These are phyloP conservation scores for Tetrapisispora taiwanensis DNA, from an alignment of 805 yeast species.

Conservation along the genomic window DNA sequence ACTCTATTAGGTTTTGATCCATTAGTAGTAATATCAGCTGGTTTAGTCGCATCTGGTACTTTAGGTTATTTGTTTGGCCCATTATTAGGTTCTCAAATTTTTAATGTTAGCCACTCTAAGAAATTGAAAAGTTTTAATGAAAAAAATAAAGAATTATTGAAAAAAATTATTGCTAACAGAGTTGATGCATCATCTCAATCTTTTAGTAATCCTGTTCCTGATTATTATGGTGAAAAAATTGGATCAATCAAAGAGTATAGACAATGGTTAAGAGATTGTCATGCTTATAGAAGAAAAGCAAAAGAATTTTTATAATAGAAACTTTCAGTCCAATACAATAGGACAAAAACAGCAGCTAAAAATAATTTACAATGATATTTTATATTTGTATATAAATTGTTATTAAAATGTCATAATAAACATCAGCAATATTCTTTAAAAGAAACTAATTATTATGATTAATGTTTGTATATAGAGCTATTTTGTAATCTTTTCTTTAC, in stretches of 20 bases:
- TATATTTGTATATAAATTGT: neutral
- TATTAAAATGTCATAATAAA: too few species aligned
- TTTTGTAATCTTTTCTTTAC: too few species aligned
- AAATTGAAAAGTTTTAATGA: slow-evolving; percentile 37
- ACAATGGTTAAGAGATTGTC: slow-evolving; percentile 93
- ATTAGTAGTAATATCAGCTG: slow-evolving; percentile 68
- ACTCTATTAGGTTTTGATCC: slow-evolving; percentile 83
- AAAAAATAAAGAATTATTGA: slow-evolving; percentile 67
- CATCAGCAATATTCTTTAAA: neutral
- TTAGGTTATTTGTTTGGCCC: slow-evolving; percentile 83
- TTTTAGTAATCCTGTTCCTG: slow-evolving; percentile 93
- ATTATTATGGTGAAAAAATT: slow-evolving; percentile 93
- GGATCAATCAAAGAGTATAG: slow-evolving; percentile 77
- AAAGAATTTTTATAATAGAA: slow-evolving; percentile 50
- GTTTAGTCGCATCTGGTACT: slow-evolving; percentile 59
- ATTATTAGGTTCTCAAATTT: slow-evolving; percentile 58
- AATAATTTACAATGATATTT: neutral
- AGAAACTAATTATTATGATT: too few species aligned
- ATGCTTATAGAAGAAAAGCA: slow-evolving; percentile 77
- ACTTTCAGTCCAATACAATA: too few species aligned
- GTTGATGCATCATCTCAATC: slow-evolving; percentile 90
- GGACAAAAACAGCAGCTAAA: neutral
- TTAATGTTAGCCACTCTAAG: slow-evolving; percentile 44
- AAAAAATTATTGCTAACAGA: slow-evolving; percentile 64
- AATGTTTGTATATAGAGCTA: too few species aligned